Evolutionary conservation across 1,284 basidiomycete genomes (phyloP), one percentile per base, ranked within the genome.

Genomic region (Papiliotrema fonsecae): DNA sequence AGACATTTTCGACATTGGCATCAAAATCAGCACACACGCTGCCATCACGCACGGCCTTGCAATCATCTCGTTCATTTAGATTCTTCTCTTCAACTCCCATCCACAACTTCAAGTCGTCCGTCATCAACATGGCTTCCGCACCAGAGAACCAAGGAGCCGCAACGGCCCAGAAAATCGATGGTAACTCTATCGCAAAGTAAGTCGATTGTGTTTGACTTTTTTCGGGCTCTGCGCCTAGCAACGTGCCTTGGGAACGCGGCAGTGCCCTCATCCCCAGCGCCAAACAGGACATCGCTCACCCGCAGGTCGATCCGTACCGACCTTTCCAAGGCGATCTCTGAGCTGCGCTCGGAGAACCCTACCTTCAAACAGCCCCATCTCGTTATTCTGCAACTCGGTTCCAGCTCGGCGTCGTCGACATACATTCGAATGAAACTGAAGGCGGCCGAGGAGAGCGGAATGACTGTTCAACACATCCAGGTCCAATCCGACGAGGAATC

Each of bases 341-440:
- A 80, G 3, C 71, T 85, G 48, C 68, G 72, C 65, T 69, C 80
- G 10, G 77, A 77, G 54, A 82, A 82, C 71, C 85, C 90, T 22
- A 85, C 86, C 37, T 97, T 98, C 78, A 81, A 86, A 64, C 88
- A 92, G 16, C 72, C 72, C 34, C 82, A 86, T 72, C 82, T 99
- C 31, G 86, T 84, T 64, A 93, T 99, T 75, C 82, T 98, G 49
- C 96, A 98, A 76, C 92, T 92, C 47, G 96, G 96, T 45, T 82
- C 83, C 28, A 84, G 88, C 56, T 85, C 89, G 34, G 94, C 97
- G 69, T 97, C 92, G 7, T 78, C 79, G 28, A 86, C 87, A 46
- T 99, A 99, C 76, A 87, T 99, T 58, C 89, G 90, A 67, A 97
- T 97, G 94, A 98, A 99, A 77, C 79, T 82, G 45, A 96, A 93